Percentiles rank a stretch among this genome's conserved stretches.
Conservation (phyloP, 1,284 basidiomycete species). For the Mycosarcoma mackinlayi region DNA sequence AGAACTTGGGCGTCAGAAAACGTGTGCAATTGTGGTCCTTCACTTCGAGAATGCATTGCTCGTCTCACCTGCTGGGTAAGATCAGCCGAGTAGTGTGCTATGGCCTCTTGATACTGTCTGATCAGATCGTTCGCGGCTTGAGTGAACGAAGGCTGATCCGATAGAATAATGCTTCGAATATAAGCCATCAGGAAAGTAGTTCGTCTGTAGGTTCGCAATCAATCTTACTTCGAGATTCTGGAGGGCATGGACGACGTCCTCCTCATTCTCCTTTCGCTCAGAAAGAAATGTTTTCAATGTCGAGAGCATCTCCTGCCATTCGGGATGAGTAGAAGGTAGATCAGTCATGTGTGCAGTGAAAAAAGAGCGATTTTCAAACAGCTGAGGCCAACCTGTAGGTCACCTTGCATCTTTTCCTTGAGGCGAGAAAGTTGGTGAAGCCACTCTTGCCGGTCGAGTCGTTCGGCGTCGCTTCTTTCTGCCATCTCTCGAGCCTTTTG, state of each 20-base stretch:
- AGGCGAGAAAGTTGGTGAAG: background rate
- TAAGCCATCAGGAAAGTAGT: background rate
- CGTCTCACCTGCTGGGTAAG: constrained; percentile 19
- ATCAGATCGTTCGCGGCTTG: background rate
- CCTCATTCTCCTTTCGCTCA: background rate
- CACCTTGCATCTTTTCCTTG: background rate
- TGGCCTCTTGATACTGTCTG: background rate
- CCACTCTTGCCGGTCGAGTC: constrained; percentile 19
- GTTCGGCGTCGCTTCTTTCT: constrained; percentile 2
- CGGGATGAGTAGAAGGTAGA: background rate
- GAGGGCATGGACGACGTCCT: background rate
- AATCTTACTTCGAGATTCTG: constrained; percentile 10
- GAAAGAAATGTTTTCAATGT: background rate
- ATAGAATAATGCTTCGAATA: too few relatives aligned
- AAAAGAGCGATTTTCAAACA: too few relatives aligned
- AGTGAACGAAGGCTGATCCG: constrained; percentile 5
- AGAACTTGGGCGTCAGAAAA: background rate
- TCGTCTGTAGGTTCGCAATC: too few relatives aligned
- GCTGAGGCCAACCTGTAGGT: constrained; percentile 7
- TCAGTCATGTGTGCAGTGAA: background rate
- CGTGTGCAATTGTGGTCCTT: background rate
- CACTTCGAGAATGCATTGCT: background rate
- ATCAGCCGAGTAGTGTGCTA: background rate
- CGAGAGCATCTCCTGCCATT: constrained; percentile 5
- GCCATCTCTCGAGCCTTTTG: constrained; percentile 1